Evolutionary conservation across 164 flowering plant genomes (phyloP), one percentile per base, ranked within the genome.

Genomic region (Hamamelis virginiana): DNA sequence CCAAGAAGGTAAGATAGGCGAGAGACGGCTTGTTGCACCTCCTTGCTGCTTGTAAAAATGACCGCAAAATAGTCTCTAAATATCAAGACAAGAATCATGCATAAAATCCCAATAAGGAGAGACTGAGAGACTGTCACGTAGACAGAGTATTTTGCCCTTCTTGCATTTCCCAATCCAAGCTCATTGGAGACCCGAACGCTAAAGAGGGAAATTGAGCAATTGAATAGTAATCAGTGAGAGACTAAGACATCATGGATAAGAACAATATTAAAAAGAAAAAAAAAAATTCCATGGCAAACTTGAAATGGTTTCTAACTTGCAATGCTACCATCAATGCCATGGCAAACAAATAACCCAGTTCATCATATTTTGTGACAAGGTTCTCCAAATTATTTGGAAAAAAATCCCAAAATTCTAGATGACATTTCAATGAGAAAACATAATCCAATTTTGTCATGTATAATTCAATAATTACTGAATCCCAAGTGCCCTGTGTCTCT

Each of bases 141-240:
- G 48, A 86, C 88, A 0, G 86, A 65, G 55, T 81, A 88, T 71
- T 86, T 86, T 8, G 90, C 79, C 9, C 87, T 80, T 71, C 80
- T 76, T 9, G 90, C 83, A 75, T 52, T 84, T 23, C 85, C 78
- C 5, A 45, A 10, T 22, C 92, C 92, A 15, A 87, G 90, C 75
- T 87, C 92, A 43, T 88, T 88, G 16, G 88, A 86, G 22, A 87
- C 92, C 9, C 88, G 80, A 18, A 86, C 86, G 50, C 91, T n/a
- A 77, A 11, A 52, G 22, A 26, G 27, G 52, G 11, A 57, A 45
- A 56, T n/a, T n/a, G n/a, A 14, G 9, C 3, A 59, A 28, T n/a
- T 33, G 44, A 9, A n/a, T n/a, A n/a, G n/a, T 59, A 59, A 59
- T 59, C 5, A 59, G 19, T 26, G 63, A 10, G 25, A 45, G 38